Evolutionary conservation across 768 basidiomycete genomes (phyloP).

Genomic region (Cyathus striatus): DNA sequence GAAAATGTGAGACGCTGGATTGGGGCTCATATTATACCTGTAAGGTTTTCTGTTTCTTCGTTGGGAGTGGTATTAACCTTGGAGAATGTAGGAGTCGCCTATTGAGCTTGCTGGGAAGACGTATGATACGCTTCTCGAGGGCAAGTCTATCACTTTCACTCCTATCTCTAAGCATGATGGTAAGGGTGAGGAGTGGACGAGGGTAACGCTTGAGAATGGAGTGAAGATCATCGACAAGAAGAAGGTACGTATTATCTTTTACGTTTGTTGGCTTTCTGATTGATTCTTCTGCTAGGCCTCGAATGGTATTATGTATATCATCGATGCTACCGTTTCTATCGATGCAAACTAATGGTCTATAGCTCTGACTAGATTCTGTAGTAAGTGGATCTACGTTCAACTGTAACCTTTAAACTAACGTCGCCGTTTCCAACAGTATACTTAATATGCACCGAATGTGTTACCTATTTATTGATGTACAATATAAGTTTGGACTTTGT

Average conservation of each 20-base stretch:
- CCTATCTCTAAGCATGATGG: slow-evolving; percentile 26
- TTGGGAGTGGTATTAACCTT: too few species aligned
- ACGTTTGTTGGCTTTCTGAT: not conserved
- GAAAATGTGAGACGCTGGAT: slow-evolving; percentile 78
- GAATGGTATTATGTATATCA: not conserved
- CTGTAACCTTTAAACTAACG: too few species aligned
- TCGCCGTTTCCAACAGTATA: too few species aligned
- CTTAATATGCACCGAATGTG: too few species aligned
- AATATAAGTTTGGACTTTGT: too few species aligned
- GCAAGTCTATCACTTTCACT: slow-evolving; percentile 53
- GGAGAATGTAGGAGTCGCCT: slow-evolving; percentile 46
- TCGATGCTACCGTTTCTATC: not conserved
- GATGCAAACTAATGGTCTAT: not conserved
- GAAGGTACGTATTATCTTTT: slow-evolving; percentile 45
- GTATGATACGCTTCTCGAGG: slow-evolving; percentile 56
- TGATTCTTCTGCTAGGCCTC: not conserved
- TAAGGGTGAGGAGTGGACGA: slow-evolving; percentile 49
- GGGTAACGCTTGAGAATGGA: slow-evolving; percentile 50
- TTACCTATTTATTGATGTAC: too few species aligned
- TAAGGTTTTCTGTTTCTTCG: slow-evolving; percentile 26
- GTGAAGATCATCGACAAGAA: slow-evolving; percentile 53
- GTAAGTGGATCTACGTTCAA: too few species aligned
- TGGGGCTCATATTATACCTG: slow-evolving; percentile 79
- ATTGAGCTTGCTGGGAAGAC: slow-evolving; percentile 33
- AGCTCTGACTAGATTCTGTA: not conserved